Evolutionary conservation across 169 alveolate genomes (phyloP).

Genomic region (Perkinsus olseni): DNA sequence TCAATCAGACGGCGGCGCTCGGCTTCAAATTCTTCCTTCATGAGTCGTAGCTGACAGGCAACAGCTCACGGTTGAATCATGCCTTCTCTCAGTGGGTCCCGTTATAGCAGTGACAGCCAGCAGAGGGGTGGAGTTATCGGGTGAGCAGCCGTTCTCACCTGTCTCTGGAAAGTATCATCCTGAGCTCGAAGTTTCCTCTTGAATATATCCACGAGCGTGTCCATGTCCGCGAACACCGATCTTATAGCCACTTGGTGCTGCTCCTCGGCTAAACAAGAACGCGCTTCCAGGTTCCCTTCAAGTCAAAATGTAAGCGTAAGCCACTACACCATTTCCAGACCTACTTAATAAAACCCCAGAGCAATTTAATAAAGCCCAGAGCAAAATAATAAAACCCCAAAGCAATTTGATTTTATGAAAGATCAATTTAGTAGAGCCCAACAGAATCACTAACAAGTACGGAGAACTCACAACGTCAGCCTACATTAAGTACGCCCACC

Average conservation of each 20-base stretch:
- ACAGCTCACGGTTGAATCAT: too few species aligned
- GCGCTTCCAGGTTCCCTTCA: too few species aligned
- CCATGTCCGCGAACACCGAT: constrained; percentile 70
- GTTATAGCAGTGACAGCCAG: background rate
- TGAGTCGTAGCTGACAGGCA: background rate
- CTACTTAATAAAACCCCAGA: too few species aligned
- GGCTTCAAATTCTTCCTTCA: constrained; percentile 49
- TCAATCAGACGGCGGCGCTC: constrained; percentile 17
- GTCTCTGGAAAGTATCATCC: constrained; percentile 66
- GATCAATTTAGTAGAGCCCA: too few species aligned
- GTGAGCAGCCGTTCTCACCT: constrained; percentile 5
- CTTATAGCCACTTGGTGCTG: constrained; percentile 79
- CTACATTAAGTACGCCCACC: too few species aligned
- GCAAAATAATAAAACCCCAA: too few species aligned
- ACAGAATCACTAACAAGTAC: too few species aligned
- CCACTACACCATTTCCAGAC: too few species aligned
- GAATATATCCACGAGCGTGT: constrained; percentile 59
- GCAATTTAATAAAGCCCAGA: too few species aligned
- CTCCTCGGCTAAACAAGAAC: constrained; percentile 70
- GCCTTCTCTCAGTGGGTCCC: too few species aligned
- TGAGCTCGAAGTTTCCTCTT: constrained; percentile 52
- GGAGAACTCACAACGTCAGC: too few species aligned
- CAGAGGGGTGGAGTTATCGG: background rate
- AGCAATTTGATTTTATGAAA: too few species aligned
- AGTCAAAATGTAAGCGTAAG: background rate